Base-by-base conservation (phyloP, 257 asterid genomes). In the Przewalskia tangutica region DNA sequence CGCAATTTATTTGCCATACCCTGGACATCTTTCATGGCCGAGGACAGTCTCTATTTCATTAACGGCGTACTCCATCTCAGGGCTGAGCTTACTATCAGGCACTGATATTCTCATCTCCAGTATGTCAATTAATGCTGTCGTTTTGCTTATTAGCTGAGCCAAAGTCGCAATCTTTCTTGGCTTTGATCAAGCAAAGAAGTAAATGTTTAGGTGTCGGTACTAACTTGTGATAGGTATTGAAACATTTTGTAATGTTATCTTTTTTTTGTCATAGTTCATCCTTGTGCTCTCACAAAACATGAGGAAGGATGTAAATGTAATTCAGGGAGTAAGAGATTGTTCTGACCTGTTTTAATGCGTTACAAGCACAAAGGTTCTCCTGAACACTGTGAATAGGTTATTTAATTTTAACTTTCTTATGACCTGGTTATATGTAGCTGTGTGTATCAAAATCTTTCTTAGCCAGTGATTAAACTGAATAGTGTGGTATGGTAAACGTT, bases 31-130 rank as follows among this genome's bases (percentile, higher is more conserved):
- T 85, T 85, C 84, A 79, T 82, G 82, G 87, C 87, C 0, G 88
- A 85, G n/a, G 88, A 85, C 64, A 82, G 85, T 71, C 88, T 60
- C 76, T 82, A 65, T 36, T 85, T 85, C 68, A 85, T 85, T 34
- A 85, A 82, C 11, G 86, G 81, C 48, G 62, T 67, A 55, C 82
- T 85, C 46, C 88, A 85, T 58, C 82, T 85, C 75, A 82, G 86
- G 64, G 88, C 88, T 5, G 85, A 85, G 77, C 88, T 85, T 53
- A 82, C 88, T 54, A 83, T 82, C 50, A 82, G 78, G 60, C 82
- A 70, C 46, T 85, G 58, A 81, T n/a, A 36, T 50, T 77, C 48
- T 40, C 17, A 20, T 11, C 62, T 20, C 46, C 18, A 11, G 44
- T 3, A n/a, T 27, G 34, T 23, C 59, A 10, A 48, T 63, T 20